A percentile compares a stretch with the other conserved stretches of the same genome.
phyloP scores from a whole-genome alignment of 495 filamentous ascomycete genomes.

The Tuber magnatum region DNA sequence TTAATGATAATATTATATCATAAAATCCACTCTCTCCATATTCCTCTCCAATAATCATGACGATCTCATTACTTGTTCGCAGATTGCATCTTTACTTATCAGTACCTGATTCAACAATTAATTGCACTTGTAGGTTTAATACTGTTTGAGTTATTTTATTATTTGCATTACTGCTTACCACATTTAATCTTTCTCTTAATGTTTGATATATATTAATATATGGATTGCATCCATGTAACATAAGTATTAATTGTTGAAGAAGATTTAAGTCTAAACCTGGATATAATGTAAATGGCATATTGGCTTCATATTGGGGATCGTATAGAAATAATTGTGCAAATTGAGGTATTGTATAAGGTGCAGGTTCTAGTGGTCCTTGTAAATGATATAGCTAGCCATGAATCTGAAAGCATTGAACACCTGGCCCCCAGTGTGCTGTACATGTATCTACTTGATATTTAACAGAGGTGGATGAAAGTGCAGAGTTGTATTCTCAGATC shows the following conservation, averaged over 20 bases:
- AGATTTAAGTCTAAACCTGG: not conserved
- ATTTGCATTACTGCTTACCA: not conserved
- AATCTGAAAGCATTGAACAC: not conserved
- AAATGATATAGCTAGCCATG: not conserved
- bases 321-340: no score
- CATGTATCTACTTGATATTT: not conserved
- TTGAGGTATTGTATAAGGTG: not conserved
- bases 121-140: no score
- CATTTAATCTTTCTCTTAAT: not conserved
- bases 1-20: no score
- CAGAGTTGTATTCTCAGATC: not conserved
- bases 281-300: not conserved
- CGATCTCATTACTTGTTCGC: not conserved
- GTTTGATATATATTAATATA: not conserved
- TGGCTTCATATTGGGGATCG: not conserved
- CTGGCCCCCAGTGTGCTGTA: not conserved
- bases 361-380: not conserved
- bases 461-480: not conserved
- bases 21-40: not conserved
- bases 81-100: not conserved
- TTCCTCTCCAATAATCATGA: not conserved
- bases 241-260: not conserved
- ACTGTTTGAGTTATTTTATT: not conserved
- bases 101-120: not conserved
- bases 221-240: not conserved